phyloP scores from a whole-genome alignment of 768 basidiomycete genomes.

The Tylopilus felleus region DNA sequence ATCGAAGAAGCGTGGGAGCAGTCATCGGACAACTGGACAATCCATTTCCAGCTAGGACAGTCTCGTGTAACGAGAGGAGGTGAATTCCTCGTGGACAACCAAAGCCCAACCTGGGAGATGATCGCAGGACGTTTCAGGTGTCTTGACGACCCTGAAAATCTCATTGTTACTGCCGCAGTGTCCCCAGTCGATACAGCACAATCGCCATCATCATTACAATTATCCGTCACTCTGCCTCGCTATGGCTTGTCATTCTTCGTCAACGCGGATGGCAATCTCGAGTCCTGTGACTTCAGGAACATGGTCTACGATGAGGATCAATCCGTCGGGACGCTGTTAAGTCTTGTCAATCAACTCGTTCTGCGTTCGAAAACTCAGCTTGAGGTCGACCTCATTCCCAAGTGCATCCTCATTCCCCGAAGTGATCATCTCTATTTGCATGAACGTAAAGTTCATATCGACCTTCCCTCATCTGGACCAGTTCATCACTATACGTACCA shows the following conservation, averaged over 20 bases:
- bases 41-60: neutral
- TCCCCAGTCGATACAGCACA: neutral
- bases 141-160: neutral
- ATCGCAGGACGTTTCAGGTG: neutral
- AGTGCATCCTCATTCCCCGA: neutral
- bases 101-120: neutral
- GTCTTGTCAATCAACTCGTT: neutral
- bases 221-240: neutral
- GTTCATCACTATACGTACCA: neutral
- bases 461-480: neutral
- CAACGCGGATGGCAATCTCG: neutral
- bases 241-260: neutral
- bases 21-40: neutral
- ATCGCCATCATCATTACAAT: neutral
- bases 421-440: neutral
- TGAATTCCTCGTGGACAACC: neutral
- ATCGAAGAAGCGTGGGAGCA: neutral
- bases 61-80: neutral
- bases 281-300: neutral
- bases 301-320: slow-evolving; percentile 1
- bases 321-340: neutral
- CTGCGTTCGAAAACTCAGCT: neutral
- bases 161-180: neutral
- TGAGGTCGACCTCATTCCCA: neutral
- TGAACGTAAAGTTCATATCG: neutral